Conservation (phyloP, 331 rosid genomes). For the Acacia concinna region DNA sequence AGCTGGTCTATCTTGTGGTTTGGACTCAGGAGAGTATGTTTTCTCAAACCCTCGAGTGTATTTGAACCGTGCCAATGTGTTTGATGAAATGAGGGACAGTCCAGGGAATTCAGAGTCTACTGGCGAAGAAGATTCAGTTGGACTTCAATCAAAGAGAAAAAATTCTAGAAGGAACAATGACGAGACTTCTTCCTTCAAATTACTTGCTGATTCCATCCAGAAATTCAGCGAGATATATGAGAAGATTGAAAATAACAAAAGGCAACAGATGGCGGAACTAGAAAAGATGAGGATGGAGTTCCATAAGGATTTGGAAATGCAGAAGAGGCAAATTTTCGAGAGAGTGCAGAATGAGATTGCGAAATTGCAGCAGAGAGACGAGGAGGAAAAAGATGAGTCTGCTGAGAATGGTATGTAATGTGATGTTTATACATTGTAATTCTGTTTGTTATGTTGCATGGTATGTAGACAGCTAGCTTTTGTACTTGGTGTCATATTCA, state of each 20-base stretch:
- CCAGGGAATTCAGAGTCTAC: constrained; percentile 61
- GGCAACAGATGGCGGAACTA: constrained; percentile 77
- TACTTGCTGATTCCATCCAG: constrained; percentile 67
- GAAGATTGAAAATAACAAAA: constrained; percentile 68
- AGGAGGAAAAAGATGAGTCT: constrained; percentile 54
- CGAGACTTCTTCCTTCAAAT: constrained; percentile 53
- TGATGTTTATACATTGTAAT: constrained; percentile 35
- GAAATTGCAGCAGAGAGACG: constrained; percentile 50
- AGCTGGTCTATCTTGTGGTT: constrained; percentile 62
- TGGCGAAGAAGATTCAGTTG: constrained; percentile 52
- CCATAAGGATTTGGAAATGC: constrained; percentile 66
- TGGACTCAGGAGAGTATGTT: constrained; percentile 65
- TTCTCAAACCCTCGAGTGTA: constrained; percentile 53
- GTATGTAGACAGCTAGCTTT: constrained; percentile 40
- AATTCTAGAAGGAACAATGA: constrained; percentile 43
- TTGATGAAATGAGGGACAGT: constrained; percentile 68
- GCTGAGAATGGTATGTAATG: constrained; percentile 52
- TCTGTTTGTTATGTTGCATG: constrained; percentile 35
- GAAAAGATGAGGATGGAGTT: constrained; percentile 84
- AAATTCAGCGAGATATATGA: constrained; percentile 67
- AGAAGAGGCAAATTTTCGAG: constrained; percentile 64
- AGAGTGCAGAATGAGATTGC: constrained; percentile 62
- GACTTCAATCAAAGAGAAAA: constrained; percentile 56
- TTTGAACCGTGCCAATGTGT: constrained; percentile 60
- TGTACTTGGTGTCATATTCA: constrained; percentile 47